Evolutionary conservation across 768 basidiomycete species (phyloP), one percentile per base, ranked within the genome.

Genomic region (Lactarius evosmus): DNA sequence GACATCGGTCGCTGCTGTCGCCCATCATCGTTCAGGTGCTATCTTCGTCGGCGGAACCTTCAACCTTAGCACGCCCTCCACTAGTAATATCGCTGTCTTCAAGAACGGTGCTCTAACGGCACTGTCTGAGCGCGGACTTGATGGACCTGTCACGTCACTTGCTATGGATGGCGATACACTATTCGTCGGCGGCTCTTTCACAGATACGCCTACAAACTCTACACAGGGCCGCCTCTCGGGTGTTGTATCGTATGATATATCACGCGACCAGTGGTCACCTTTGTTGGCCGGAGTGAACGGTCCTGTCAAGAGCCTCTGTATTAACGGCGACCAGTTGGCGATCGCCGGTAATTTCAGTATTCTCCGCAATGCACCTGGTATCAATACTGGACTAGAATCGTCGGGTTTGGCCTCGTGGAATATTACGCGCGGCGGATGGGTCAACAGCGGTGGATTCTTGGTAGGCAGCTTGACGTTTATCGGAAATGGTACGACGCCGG

Each of bases 111-210:
- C 74, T 4, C 76, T 92, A 32, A 70, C 76, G 9, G 70, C 80
- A 0, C 71, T 95, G 19, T 71, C 87, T 0, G 77, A 81, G 14
- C 81, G 82, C 30, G 97, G 97, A 11, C 79, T 98, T 59, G 86
- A 95, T 71, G 95, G 91, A 3, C 74, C 81, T 9, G 92, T 98
- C 9, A 78, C 82, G 9, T 82, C 91, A 0, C 72, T 95, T 44
- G 77, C 82, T n/a, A 70, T 89, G 34, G 76, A 80, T 59, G 85
- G 83, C 12, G 80, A 89, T 69, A 78, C 78, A 22, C 74, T 98
- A 12, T 97, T 82, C 72, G 85, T 95, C 44, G 96, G 93, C n/a
- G 97, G 97, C 0, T 78, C 85, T 0, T 99, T 99, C 78, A 81
- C 79, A 0, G 87, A 90, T 66, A 90, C 93, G 0, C 73, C 74